Conservation (phyloP, 148 eudicot genomes). For the Cornus controversa region DNA sequence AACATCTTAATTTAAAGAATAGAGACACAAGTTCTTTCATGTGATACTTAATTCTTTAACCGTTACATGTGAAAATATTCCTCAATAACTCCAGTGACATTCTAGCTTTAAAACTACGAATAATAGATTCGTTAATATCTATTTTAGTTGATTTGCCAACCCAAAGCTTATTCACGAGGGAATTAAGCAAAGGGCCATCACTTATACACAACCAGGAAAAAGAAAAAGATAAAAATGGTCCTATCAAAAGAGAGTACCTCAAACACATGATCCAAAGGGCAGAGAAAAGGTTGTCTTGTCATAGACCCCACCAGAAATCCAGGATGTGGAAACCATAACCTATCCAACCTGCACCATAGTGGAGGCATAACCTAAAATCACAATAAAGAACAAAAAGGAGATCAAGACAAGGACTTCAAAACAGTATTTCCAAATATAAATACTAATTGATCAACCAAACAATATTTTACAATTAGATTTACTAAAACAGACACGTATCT, state of each 20-base stretch:
- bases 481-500: background rate
- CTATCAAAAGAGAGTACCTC: constrained; percentile 51
- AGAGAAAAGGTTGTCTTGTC: constrained; percentile 88
- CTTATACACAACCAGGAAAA: too few species aligned
- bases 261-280: constrained; percentile 96
- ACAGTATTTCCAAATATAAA: background rate
- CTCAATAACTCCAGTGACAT: too few species aligned
- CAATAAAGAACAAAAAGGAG: constrained; percentile 34
- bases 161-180: background rate
- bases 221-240: too few species aligned
- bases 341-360: constrained; percentile 99
- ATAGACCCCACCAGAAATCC: constrained; percentile 68
- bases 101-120: too few species aligned
- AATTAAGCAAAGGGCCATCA: background rate
- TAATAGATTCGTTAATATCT: background rate
- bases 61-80: too few species aligned
- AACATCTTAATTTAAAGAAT: too few species aligned
- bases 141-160: background rate
- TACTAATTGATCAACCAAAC: background rate
- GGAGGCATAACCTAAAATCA: constrained; percentile 98
- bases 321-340: constrained; percentile 99
- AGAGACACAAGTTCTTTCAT: too few species aligned
- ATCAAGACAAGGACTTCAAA: constrained; percentile 19
- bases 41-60: too few species aligned
- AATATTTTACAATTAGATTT: background rate